Evolutionary conservation across 257 asterid species (phyloP), one percentile per base, ranked within the genome.

Genomic region (Schizonepeta tenuifolia): DNA sequence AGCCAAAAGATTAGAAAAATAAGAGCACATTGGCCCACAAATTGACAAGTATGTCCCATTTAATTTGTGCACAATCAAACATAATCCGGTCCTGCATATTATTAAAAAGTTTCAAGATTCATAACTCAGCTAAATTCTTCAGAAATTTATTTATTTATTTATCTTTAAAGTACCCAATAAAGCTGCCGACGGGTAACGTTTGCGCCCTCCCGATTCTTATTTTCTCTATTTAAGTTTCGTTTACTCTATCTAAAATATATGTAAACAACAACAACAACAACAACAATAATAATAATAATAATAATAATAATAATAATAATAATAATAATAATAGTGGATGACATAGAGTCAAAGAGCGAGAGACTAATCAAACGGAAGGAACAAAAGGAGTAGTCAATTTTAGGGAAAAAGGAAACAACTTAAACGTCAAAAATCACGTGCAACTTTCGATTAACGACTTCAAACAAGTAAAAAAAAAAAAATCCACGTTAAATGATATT

Each of bases 1-100:
- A 6, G 8, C 24, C 6, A 11, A 49, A 49, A 49, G 35, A 5
- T 50, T 31, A 31, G 18, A 49, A 15, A 67, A 33, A 12, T 17
- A 0, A 57, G 6, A 53, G 63, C 36, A 53, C 11, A 9, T 36
- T 67, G 61, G 61, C 13, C 61, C 46, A 41, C 7, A 64, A 64
- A 43, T 17, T 51, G 47, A 18, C n/a, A 49, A 67, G 46, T 7
- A 49, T 64, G 62, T 67, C 64, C 64, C 73, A 68, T 57, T 12
- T 51, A 3, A 33, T 51, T 68, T 53, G 61, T 18, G 53, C 28
- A 51, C 1, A 53, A 51, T 51, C 72, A 31, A 67, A 66, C 60
- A 66, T 28, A 47, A 66, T 66, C 57, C 1, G 4, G 5, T 14
- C 38, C 3, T 65, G 22, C 13, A 46, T 47, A 43, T 15, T 44